phyloP scores from a whole-genome alignment of 768 basidiomycete genomes.

The Kwoniella bestiolae region DNA sequence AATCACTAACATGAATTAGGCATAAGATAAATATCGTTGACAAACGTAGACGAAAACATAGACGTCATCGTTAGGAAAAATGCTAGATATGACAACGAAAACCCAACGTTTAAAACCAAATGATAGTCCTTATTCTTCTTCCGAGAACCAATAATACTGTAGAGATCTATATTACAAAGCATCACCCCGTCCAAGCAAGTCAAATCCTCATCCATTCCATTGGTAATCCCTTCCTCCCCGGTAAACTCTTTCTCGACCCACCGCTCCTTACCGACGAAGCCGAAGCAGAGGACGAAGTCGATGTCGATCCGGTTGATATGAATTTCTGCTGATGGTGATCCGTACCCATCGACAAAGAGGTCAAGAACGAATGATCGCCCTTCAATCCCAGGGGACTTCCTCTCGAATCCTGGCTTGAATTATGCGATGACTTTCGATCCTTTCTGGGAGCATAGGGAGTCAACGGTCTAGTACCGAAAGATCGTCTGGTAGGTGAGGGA shows the following conservation, averaged over 20 bases:
- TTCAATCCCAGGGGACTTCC: constrained; percentile 5
- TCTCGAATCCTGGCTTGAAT: not conserved
- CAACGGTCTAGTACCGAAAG: not conserved
- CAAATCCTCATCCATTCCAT: constrained; percentile 19
- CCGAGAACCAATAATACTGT: too few species aligned
- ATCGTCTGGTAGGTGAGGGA: constrained; percentile 2
- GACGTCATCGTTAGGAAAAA: constrained; percentile 1
- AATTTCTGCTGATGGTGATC: not conserved
- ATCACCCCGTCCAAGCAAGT: not conserved
- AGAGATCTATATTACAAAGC: too few species aligned
- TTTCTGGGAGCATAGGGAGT: constrained; percentile 13
- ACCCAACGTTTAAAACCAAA: too few species aligned
- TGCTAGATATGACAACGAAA: constrained; percentile 7
- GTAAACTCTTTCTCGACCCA: constrained; percentile 18
- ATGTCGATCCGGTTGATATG: not conserved
- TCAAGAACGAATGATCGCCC: constrained; percentile 28
- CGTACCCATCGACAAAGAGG: not conserved
- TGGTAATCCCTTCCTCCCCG: constrained; percentile 18
- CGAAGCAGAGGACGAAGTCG: not conserved
- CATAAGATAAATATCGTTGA: not conserved
- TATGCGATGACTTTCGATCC: not conserved
- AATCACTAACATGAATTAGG: not conserved
- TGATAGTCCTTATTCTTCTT: too few species aligned
- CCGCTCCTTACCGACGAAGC: constrained; percentile 11
- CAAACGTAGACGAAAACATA: not conserved